Evolutionary conservation across 2,329 filamentous ascomycete species (phyloP), one percentile per base, ranked within the genome.

Genomic region (Myriangium duriaei): DNA sequence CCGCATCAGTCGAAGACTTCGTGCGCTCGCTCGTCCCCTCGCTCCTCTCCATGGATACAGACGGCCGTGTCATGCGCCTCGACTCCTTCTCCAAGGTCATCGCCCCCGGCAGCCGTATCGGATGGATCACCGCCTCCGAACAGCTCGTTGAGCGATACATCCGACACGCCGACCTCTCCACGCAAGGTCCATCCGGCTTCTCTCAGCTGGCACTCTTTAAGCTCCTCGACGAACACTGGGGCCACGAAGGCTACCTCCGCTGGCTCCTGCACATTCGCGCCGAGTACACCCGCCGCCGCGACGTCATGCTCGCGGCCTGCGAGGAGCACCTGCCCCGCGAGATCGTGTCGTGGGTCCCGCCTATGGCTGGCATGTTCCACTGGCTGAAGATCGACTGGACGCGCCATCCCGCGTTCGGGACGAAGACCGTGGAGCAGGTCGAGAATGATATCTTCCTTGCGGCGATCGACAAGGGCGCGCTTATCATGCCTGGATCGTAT

Each of bases 81-180:
- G 87, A 95, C 56, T 93, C 85, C 0, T 92, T 95, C 62, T 92
- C 83, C 51, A 95, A 95, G 63, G 83, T 94, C 1, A 69, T 94
- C 19, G 72, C 85, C 0, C 87, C 88, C 0, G 87, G 87, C 6
- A 77, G 80, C 11, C 75, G 87, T 31, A 62, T 81, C 29, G 87
- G 87, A 30, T 98, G 91, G 88, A 72, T 95, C 42, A 93, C 88
- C 0, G 88, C 78, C 1, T 82, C 82, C 2, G 79, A 80, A 51
- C 81, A 95, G 62, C 69, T 98, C 42, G 65, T 92, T 41, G 82
- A 93, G 58, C 73, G 81, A 28, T 94, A 84, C 60, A 68, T 79
- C 45, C 79, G 81, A 31, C 84, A 92, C 59, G 78, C 79, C 47
- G 91, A 98, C 60, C 75, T 80, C 14, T 80, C 77, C 28, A 85